These are phyloP conservation scores for Mycena olivaceomarginata DNA, from an alignment of 768 basidiomycete genomes.

Conservation along the genomic window DNA sequence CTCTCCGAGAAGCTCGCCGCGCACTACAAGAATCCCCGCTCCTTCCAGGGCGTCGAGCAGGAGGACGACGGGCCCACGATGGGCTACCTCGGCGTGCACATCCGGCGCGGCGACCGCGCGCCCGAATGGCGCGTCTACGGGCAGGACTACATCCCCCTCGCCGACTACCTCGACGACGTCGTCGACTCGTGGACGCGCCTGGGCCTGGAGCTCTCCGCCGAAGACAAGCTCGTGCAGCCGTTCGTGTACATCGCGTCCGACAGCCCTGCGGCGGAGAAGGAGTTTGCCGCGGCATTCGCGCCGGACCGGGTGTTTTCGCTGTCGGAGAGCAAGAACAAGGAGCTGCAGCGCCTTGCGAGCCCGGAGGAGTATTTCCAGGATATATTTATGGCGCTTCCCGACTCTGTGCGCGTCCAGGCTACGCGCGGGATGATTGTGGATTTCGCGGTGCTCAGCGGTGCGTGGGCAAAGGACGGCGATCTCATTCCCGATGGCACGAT, in stretches of 20 bases:
- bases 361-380: constrained; percentile 73
- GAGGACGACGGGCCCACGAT: constrained; percentile 19
- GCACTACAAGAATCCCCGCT: constrained; percentile 38
- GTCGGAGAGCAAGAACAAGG: constrained; percentile 60
- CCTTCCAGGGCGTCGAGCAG: constrained; percentile 20
- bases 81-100: constrained; percentile 74
- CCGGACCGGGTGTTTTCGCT: constrained; percentile 67
- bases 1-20: constrained; percentile 51
- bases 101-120: constrained; percentile 77
- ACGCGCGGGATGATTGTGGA: constrained; percentile 83
- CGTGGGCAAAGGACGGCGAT: constrained; percentile 71
- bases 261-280: constrained; percentile 63
- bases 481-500: constrained; percentile 70
- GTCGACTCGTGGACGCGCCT: constrained; percentile 64
- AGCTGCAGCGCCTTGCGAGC: constrained; percentile 69
- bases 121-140: constrained; percentile 66
- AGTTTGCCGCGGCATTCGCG: constrained; percentile 64
- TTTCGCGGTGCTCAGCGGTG: constrained; percentile 78
- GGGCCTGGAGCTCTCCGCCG: constrained; percentile 40
- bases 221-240: constrained; percentile 50
- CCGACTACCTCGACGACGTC: constrained; percentile 68
- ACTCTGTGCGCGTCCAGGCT: constrained; percentile 64
- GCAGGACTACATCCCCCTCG: constrained; percentile 67
- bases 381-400: constrained; percentile 64
- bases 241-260: constrained; percentile 79